These are phyloP conservation scores for Rhizopogon vulgaris DNA, from an alignment of 768 basidiomycete genomes.

Conservation along the genomic window DNA sequence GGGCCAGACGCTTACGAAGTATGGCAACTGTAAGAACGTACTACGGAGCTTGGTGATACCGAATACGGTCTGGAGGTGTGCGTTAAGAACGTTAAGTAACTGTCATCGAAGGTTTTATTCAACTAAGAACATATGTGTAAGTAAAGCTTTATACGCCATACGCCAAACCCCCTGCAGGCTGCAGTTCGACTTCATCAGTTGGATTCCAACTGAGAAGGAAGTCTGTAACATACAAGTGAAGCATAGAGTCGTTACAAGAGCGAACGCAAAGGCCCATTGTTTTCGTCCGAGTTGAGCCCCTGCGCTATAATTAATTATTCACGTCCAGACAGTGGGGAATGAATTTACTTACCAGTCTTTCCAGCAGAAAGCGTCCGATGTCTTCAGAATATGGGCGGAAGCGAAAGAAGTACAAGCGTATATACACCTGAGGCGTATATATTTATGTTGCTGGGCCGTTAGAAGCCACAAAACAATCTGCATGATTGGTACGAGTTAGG, in stretches of 20 bases:
- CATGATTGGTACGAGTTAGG: not conserved
- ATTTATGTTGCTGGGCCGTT: not conserved
- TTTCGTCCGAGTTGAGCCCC: constrained; percentile 35
- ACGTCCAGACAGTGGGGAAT: not conserved
- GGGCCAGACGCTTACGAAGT: constrained; percentile 39
- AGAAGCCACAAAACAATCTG: not conserved
- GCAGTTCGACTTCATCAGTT: not conserved
- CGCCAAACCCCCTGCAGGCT: constrained; percentile 58
- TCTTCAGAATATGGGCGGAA: constrained; percentile 3
- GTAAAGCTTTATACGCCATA: constrained; percentile 41
- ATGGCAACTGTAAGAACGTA: constrained; percentile 68
- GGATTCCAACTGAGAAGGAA: not conserved
- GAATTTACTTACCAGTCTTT: constrained; percentile 31
- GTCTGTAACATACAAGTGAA: constrained; percentile 51
- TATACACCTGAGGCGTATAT: not conserved
- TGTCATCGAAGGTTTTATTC: constrained; percentile 15
- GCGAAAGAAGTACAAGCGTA: not conserved
- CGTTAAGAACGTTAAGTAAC: constrained; percentile 63
- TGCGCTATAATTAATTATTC: not conserved
- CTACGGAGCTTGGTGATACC: constrained; percentile 63
- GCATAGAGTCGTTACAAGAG: constrained; percentile 68
- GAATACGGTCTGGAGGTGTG: constrained; percentile 70
- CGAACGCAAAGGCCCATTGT: constrained; percentile 53
- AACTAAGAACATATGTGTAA: constrained; percentile 5
- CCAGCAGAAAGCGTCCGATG: constrained; percentile 33